Evolutionary conservation across 129 eudicot species (phyloP).

Genomic region (Pittosporum tobira): DNA sequence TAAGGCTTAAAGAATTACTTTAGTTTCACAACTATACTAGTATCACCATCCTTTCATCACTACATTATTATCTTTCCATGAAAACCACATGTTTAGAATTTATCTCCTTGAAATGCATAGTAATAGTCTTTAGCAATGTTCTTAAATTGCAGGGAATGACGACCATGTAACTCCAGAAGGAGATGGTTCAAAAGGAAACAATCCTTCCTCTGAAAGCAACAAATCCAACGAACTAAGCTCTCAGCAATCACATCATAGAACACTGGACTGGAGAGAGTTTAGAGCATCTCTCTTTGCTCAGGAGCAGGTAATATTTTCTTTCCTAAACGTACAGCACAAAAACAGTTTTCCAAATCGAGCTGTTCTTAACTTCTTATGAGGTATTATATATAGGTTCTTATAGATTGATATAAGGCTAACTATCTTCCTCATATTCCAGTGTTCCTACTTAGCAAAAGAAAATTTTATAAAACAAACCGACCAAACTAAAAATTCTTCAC

Average conservation of each 20-base stretch:
- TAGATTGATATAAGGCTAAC: neutral
- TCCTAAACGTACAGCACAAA: neutral
- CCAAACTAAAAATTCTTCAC: neutral
- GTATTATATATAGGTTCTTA: neutral
- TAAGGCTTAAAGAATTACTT: no score
- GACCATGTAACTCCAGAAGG: constrained; percentile 52
- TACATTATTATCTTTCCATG: neutral
- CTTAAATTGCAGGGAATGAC: constrained; percentile 41
- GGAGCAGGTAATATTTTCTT: constrained; percentile 47
- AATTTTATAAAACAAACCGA: no score
- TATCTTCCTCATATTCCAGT: neutral
- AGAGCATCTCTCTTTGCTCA: constrained; percentile 54
- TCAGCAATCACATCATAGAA: constrained; percentile 37
- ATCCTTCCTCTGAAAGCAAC: constrained; percentile 41
- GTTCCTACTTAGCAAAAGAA: neutral
- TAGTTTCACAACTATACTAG: no score
- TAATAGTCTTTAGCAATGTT: constrained; percentile 2
- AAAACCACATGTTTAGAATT: neutral
- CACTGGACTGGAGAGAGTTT: constrained; percentile 89
- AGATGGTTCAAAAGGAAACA: constrained; percentile 50
- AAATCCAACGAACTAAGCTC: constrained; percentile 40
- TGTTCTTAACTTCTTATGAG: no score
- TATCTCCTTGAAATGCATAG: neutral
- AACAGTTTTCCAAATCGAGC: neutral
- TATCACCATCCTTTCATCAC: no score